These are phyloP conservation scores for Sarocladiaceae sp. DNA, from an alignment of 2,329 filamentous ascomycete genomes.

Conservation along the genomic window DNA sequence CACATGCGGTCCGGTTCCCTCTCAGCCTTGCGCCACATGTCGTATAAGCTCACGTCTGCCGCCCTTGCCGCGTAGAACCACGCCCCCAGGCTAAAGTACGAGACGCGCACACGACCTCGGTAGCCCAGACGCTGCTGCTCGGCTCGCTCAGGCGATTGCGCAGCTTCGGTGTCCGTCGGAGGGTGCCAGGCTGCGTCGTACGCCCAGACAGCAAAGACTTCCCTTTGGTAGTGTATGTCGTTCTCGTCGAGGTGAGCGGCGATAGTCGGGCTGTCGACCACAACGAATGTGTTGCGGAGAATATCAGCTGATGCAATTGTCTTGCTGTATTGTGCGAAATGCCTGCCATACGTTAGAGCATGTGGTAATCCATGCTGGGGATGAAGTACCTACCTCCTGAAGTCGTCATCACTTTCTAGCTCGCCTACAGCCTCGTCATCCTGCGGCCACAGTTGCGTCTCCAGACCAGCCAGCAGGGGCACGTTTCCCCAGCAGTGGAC, in stretches of 20 bases:
- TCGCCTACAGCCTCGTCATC: conserved; percentile 11
- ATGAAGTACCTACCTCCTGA: conserved; percentile 11
- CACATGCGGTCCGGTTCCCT: conserved; percentile 12
- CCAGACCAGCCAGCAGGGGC: neutral
- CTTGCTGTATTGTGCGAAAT: conserved; percentile 14
- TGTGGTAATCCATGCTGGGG: neutral
- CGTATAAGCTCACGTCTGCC: conserved; percentile 13
- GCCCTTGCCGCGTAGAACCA: conserved; percentile 18
- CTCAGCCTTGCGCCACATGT: conserved; percentile 17
- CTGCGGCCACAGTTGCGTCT: conserved; percentile 1
- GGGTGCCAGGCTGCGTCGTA: conserved; percentile 17
- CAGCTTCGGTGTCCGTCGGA: neutral
- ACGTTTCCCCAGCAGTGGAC: conserved; percentile 3
- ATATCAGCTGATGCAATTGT: conserved; percentile 11
- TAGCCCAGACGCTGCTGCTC: conserved; percentile 11
- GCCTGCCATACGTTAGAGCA: conserved; percentile 10
- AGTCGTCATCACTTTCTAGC: neutral
- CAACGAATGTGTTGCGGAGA: conserved; percentile 13
- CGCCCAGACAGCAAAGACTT: conserved; percentile 15
- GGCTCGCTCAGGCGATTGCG: neutral
- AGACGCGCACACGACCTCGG: conserved; percentile 14
- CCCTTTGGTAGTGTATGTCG: too few species aligned
- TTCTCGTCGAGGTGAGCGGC: conserved; percentile 11
- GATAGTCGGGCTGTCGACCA: conserved; percentile 9
- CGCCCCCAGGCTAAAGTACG: conserved; percentile 8